Evolutionary conservation across 2,329 filamentous ascomycete genomes (phyloP).

Genomic region (Pseudocercospora vitis): DNA sequence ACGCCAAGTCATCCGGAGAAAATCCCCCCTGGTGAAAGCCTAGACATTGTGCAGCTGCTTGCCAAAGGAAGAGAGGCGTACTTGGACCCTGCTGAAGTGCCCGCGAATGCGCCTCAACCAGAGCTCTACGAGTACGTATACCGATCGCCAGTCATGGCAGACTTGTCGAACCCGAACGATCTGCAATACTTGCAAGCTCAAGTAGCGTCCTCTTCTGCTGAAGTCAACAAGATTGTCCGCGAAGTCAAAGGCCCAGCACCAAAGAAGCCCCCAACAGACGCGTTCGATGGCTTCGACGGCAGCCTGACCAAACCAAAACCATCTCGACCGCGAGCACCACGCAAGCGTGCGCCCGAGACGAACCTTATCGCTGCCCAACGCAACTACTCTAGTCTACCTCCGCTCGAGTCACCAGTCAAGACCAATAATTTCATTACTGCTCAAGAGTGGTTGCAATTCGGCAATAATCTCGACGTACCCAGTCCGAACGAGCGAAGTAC

Average conservation of each 20-base stretch:
- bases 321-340: conserved; percentile 8
- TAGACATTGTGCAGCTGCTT: conserved; percentile 80
- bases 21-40: conserved; percentile 80
- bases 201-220: conserved; percentile 70
- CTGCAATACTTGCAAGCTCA: conserved; percentile 74
- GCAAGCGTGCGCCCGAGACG: conserved; percentile 7
- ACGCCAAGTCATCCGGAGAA: conserved; percentile 79
- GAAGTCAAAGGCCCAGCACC: conserved; percentile 18
- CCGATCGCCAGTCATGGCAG: conserved; percentile 76
- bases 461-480: conserved; percentile 7
- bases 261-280: conserved; percentile 12
- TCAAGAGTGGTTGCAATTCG: conserved; percentile 6
- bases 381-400: conserved; percentile 5
- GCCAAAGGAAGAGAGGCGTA: conserved; percentile 67
- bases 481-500: neutral
- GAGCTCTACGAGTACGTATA: conserved; percentile 67
- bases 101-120: conserved; percentile 59
- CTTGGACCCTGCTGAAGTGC: conserved; percentile 65
- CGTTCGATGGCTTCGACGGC: conserved; percentile 7
- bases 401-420: conserved; percentile 7
- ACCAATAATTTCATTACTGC: conserved; percentile 1
- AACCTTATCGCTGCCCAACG: conserved; percentile 13
- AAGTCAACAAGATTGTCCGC: conserved; percentile 53
- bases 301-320: conserved; percentile 3
- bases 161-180: conserved; percentile 46